phyloP scores from a whole-genome alignment of 805 yeast species.

The Ogataea paradorogensis region DNA sequence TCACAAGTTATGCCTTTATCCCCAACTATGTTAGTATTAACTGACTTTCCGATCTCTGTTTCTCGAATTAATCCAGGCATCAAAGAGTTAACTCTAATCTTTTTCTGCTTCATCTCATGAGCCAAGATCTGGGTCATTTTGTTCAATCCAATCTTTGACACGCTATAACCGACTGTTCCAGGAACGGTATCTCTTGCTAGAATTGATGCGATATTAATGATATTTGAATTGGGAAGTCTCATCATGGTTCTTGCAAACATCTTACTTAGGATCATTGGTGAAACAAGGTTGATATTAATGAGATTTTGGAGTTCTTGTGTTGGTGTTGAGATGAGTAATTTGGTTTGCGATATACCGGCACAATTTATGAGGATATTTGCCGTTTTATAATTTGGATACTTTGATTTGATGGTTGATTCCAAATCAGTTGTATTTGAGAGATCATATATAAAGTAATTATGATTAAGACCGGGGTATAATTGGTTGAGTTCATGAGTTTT shows the following conservation, averaged over 20 bases:
- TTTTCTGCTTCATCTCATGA: conserved; percentile 49
- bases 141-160: conserved; percentile 67
- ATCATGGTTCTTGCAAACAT: conserved; percentile 52
- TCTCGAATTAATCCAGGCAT: conserved; percentile 65
- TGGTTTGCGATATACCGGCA: conserved; percentile 63
- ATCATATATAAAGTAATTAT: conserved; percentile 36
- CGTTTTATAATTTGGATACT: conserved; percentile 31
- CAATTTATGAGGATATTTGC: conserved; percentile 55
- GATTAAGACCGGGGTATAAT: conserved; percentile 23
- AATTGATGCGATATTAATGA: conserved; percentile 67
- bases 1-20: conserved; percentile 10
- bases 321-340: conserved; percentile 45
- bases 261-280: conserved; percentile 60
- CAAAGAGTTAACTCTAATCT: conserved; percentile 61
- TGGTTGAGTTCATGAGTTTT: conserved; percentile 22
- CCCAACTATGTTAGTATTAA: conserved; percentile 17
- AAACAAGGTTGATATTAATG: conserved; percentile 53
- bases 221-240: conserved; percentile 31
- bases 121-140: conserved; percentile 63
- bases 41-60: conserved; percentile 60
- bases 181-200: conserved; percentile 44
- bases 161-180: conserved; percentile 67
- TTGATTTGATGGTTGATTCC: conserved; percentile 12
- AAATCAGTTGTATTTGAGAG: conserved; percentile 22
- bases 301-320: conserved; percentile 42